Percentiles rank a stretch among this genome's conserved stretches.
Conservation (phyloP, 2,329 filamentous ascomycete genomes). For the Aspergillus persii region DNA sequence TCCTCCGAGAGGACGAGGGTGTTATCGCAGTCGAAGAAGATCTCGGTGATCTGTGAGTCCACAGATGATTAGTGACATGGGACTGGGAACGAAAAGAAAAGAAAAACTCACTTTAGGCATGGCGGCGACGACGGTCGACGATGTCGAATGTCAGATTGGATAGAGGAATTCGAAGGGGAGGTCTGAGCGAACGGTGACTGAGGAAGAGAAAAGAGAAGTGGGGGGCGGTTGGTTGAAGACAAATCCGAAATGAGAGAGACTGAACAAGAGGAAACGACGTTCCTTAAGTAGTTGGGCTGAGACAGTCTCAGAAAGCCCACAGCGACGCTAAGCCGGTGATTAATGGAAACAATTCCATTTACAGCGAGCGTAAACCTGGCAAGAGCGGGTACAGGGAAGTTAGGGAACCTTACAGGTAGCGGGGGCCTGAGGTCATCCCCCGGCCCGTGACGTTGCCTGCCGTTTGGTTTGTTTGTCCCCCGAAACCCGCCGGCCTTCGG, state of each 20-base stretch:
- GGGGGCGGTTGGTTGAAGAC: neutral
- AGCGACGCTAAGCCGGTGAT: conserved; percentile 4
- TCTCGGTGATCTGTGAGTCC: conserved; percentile 59
- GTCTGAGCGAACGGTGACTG: neutral
- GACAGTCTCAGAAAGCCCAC: neutral
- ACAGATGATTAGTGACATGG: conserved; percentile 13
- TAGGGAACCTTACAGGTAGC: conserved; percentile 3
- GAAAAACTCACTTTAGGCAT: conserved; percentile 35
- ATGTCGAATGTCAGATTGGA: conserved; percentile 4
- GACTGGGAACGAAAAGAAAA: conserved; percentile 2
- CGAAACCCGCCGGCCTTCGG: conserved; percentile 12
- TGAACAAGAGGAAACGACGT: neutral
- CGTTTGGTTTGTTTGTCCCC: neutral
- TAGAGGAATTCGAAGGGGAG: neutral
- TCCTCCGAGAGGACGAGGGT: conserved; percentile 90
- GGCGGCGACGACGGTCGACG: conserved; percentile 15
- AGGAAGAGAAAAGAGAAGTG: too few relatives aligned
- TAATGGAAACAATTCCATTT: neutral
- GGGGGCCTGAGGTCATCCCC: neutral
- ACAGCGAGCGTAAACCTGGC: neutral
- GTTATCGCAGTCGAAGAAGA: conserved; percentile 78
- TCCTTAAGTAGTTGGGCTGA: conserved; percentile 4
- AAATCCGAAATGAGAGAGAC: neutral
- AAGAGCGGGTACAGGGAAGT: conserved; percentile 14
- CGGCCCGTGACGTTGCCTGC: conserved; percentile 15